Conservation (phyloP, 2,329 filamentous ascomycete species). For the Cytospora paraplurivora region DNA sequence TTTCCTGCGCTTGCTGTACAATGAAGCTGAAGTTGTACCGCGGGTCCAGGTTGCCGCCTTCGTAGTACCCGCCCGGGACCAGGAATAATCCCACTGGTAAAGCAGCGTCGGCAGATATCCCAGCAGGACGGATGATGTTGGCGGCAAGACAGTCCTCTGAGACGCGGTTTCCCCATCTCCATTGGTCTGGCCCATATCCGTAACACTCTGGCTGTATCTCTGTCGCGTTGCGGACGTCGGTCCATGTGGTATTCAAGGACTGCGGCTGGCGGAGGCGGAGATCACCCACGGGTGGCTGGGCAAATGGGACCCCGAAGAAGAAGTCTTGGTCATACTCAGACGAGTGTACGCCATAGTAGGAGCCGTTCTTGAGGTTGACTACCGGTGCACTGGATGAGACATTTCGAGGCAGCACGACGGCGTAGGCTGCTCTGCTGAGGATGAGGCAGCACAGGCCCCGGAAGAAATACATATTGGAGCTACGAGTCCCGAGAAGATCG, state of each 20-base stretch:
- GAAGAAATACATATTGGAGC: not conserved
- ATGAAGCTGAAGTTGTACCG: slow-evolving; percentile 64
- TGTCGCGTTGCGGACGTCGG: slow-evolving; percentile 45
- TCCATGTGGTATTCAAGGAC: slow-evolving; percentile 49
- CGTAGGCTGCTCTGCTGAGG: not conserved
- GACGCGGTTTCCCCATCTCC: slow-evolving; percentile 31
- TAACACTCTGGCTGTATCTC: slow-evolving; percentile 51
- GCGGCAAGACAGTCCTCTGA: slow-evolving; percentile 57
- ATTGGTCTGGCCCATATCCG: slow-evolving; percentile 49
- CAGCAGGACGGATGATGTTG: slow-evolving; percentile 55
- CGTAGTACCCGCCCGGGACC: slow-evolving; percentile 44
- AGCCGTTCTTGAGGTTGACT: slow-evolving; percentile 43
- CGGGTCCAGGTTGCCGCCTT: slow-evolving; percentile 41
- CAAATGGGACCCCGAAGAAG: slow-evolving; percentile 60
- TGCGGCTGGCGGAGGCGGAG: slow-evolving; percentile 55
- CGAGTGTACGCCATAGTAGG: slow-evolving; percentile 47
- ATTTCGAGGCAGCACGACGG: not conserved
- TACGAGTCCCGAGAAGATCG: no score
- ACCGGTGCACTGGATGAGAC: slow-evolving; percentile 4
- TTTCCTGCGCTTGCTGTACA: slow-evolving; percentile 48
- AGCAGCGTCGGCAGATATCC: slow-evolving; percentile 42
- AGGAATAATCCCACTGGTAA: slow-evolving; percentile 64
- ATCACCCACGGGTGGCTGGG: slow-evolving; percentile 51
- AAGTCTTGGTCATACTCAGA: slow-evolving; percentile 49
- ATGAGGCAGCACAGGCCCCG: not conserved